These are phyloP conservation scores for Herpetospermum pedunculosum DNA, from an alignment of 306 rosid species.

Conservation along the genomic window DNA sequence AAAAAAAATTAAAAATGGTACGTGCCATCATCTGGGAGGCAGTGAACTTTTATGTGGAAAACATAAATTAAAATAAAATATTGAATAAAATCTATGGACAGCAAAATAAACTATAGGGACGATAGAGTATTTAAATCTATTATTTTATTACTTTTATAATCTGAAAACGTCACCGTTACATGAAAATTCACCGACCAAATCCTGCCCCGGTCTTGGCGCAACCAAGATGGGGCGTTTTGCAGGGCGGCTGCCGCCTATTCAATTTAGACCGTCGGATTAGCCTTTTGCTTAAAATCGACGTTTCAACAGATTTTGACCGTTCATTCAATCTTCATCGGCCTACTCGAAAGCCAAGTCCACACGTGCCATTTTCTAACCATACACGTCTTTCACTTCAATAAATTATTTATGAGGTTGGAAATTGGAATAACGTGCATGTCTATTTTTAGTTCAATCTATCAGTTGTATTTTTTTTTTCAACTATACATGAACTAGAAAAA, in stretches of 20 bases:
- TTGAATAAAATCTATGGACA: too few species aligned
- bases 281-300: not conserved
- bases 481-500: too few species aligned
- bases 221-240: constrained; percentile 1
- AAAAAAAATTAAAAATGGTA: too few species aligned
- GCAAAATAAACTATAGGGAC: too few species aligned
- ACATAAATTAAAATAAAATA: too few species aligned
- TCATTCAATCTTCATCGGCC: not conserved
- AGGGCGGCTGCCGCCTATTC: constrained; percentile 11
- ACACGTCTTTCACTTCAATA: not conserved
- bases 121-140: not conserved
- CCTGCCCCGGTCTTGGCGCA: not conserved
- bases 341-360: not conserved
- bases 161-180: not conserved
- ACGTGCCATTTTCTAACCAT: not conserved
- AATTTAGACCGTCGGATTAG: not conserved
- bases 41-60: too few species aligned
- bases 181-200: constrained; percentile 1
- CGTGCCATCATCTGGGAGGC: too few species aligned
- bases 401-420: too few species aligned
- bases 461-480: too few species aligned
- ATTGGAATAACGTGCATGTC: too few species aligned
- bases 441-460: too few species aligned
- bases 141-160: not conserved
- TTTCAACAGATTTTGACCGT: not conserved